Evolutionary conservation across 2,329 filamentous ascomycete species (phyloP), one percentile per base, ranked within the genome.

Genomic region (Chaetothyriales sp.): DNA sequence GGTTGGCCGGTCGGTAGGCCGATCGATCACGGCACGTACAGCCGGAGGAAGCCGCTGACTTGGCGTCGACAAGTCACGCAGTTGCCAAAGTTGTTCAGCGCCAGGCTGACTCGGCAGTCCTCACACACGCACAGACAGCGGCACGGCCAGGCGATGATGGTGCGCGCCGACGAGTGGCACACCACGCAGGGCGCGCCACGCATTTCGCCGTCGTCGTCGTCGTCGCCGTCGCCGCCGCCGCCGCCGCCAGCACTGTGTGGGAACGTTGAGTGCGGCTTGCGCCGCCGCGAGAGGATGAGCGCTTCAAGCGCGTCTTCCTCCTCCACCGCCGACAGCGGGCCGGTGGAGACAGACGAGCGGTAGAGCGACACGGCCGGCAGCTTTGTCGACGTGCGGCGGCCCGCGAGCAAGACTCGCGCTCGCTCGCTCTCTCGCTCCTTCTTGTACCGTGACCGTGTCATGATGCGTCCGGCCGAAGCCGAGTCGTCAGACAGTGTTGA

Each of bases 71-170:
- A 97, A 63, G 90, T 97, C 43, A 97, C 89, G 65, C 92, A 98
- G 64, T 87, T 94, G 58, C 89, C 87, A 66, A 94, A 97, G 66
- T 97, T 97, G 66, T 95, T 94, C 81, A 94, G 89, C 2, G 92
- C 92, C 56, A 97, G 75, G 44, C 87, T 90, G 37, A 97, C 86
- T 29, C 92, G 77, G 65, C 92, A 97, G 60, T 97, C 92, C 66
- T 98, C 92, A 65, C 92, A 97, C 10, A 97, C 76, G 60, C 87
- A 90, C 53, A 98, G 75, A 65, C 92, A 98, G 2, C 92, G 85
- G 66, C 92, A 98, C 0, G 92, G 92, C 92, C 92, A 97, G 1
- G 95, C 84, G 51, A 98, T 85, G 55, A 97, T 85, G 6, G 86
- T 94, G 18, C 92, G 77, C 2, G 89, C 82, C n/a, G 79, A 77